Evolutionary conservation across 495 filamentous ascomycete species (phyloP).

Genomic region (Darksidea phi): DNA sequence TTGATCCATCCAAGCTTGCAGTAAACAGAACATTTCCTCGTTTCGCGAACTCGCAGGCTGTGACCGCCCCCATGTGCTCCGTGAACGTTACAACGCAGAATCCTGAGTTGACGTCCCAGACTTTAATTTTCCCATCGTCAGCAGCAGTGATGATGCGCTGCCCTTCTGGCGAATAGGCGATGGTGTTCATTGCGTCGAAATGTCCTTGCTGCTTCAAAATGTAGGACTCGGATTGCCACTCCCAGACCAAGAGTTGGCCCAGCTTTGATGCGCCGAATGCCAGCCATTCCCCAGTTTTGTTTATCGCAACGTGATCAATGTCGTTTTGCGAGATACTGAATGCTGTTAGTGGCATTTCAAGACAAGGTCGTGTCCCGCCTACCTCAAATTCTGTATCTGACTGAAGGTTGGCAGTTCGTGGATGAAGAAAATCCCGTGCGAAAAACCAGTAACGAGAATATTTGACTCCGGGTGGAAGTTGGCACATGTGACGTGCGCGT

Average conservation of each 20-base stretch:
- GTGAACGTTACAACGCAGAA: slow-evolving; percentile 98
- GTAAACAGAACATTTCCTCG: slow-evolving; percentile 94
- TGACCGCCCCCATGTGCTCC: slow-evolving; percentile 91
- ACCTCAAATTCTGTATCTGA: slow-evolving; percentile 80
- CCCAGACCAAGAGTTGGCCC: slow-evolving; percentile 94
- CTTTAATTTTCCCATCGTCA: slow-evolving; percentile 96
- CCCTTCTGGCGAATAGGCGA: slow-evolving; percentile 91
- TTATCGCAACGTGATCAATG: slow-evolving; percentile 89
- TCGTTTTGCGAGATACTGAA: slow-evolving; percentile 90
- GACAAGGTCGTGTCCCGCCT: slow-evolving; percentile 7
- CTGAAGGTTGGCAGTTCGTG: slow-evolving; percentile 98
- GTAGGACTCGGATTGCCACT: slow-evolving; percentile 99
- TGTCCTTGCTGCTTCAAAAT: slow-evolving; percentile 97
- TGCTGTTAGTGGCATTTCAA: slow-evolving; percentile 35
- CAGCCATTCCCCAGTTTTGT: slow-evolving; percentile 92
- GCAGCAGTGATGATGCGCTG: slow-evolving; percentile 87
- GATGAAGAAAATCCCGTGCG: slow-evolving; percentile 85
- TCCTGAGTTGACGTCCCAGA: slow-evolving; percentile 94
- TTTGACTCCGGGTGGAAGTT: slow-evolving; percentile 83
- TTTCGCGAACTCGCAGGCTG: slow-evolving; percentile 92
- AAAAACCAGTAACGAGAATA: slow-evolving; percentile 88
- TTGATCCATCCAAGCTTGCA: slow-evolving; percentile 85
- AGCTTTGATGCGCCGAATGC: slow-evolving; percentile 96
- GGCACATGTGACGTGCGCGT: slow-evolving; percentile 82
- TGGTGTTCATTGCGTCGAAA: slow-evolving; percentile 91